phyloP scores from a whole-genome alignment of 495 filamentous ascomycete genomes.

The Podospora fimiseda region DNA sequence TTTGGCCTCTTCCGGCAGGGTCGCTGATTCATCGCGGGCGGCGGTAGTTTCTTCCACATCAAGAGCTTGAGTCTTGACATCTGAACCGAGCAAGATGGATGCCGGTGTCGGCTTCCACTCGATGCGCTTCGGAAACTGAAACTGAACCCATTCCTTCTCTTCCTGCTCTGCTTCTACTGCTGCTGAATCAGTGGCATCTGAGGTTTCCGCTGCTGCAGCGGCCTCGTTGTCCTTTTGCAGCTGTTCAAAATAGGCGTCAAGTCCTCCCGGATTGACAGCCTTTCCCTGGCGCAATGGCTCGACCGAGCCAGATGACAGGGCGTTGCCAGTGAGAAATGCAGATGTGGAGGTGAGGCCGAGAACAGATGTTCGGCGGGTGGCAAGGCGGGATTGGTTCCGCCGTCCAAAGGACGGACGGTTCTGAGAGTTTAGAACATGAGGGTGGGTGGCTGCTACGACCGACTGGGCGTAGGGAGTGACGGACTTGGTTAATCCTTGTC shows the following conservation, averaged over 20 bases:
- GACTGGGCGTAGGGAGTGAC: slow-evolving; percentile 96
- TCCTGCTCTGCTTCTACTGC: slow-evolving; percentile 49
- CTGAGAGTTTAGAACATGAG: slow-evolving; percentile 69
- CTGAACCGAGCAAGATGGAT: slow-evolving; percentile 43
- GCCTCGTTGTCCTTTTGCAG: slow-evolving; percentile 64
- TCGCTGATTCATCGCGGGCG: slow-evolving; percentile 8
- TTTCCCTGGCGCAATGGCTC: slow-evolving; percentile 40
- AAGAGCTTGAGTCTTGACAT: slow-evolving; percentile 38
- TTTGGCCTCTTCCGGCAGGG: slow-evolving; percentile 31
- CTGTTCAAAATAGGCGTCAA: slow-evolving; percentile 85
- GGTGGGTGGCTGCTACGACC: slow-evolving; percentile 88
- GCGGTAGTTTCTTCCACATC: slow-evolving; percentile 22
- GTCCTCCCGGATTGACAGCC: slow-evolving; percentile 39
- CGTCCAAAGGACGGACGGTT: slow-evolving; percentile 50
- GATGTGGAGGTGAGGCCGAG: slow-evolving; percentile 69
- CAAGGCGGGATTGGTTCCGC: slow-evolving; percentile 39
- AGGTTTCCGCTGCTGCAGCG: slow-evolving; percentile 47
- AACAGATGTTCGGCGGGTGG: slow-evolving; percentile 48
- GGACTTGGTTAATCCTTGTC: slow-evolving; percentile 91
- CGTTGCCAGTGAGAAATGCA: slow-evolving; percentile 57
- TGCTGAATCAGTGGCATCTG: slow-evolving; percentile 43
- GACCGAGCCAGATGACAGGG: slow-evolving; percentile 22
- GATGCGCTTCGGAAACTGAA: slow-evolving; percentile 77
- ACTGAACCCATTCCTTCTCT: slow-evolving; percentile 82
- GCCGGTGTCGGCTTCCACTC: slow-evolving; percentile 68